Conservation (phyloP, 192 early-diverging fungal genomes). For the Spizellomyces punctatus region DNA sequence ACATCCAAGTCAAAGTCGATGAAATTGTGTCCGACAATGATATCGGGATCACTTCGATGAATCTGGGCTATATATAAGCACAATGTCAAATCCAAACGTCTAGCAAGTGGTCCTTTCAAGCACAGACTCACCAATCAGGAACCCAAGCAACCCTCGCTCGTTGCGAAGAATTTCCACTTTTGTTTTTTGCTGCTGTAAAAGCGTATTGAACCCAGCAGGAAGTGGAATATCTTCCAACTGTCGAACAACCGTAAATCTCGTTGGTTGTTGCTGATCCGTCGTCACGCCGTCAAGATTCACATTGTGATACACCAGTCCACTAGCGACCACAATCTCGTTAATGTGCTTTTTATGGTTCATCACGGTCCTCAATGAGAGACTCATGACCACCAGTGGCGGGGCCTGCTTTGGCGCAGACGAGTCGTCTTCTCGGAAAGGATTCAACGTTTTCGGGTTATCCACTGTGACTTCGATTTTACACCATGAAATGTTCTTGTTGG, state of each 20-base stretch:
- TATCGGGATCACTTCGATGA: conserved; percentile 82
- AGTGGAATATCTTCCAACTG: conserved; percentile 71
- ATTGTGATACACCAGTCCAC: conserved; percentile 73
- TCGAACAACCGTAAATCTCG: conserved; percentile 73
- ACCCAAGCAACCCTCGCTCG: conserved; percentile 81
- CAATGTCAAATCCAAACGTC: conserved; percentile 2
- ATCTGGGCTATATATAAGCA: conserved; percentile 59
- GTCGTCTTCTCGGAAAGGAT: conserved; percentile 57
- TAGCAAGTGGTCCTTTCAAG: too few relatives aligned
- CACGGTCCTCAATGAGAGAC: conserved; percentile 79
- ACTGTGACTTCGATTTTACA: conserved; percentile 77
- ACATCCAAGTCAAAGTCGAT: conserved; percentile 93
- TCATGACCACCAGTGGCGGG: conserved; percentile 87
- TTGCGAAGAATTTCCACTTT: conserved; percentile 63
- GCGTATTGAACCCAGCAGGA: conserved; percentile 76
- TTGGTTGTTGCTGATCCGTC: conserved; percentile 31
- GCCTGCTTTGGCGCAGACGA: conserved; percentile 41
- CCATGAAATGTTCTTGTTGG: conserved; percentile 76
- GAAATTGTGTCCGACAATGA: conserved; percentile 96
- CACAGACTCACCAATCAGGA: conserved; percentile 58
- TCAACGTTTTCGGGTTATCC: conserved; percentile 70
- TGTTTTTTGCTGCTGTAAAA: conserved; percentile 48
- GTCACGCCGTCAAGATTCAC: conserved; percentile 46
- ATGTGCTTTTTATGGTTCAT: conserved; percentile 76
- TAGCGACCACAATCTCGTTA: conserved; percentile 90